Conservation (phyloP, 768 basidiomycete species). For the Tulasnella sp. region DNA sequence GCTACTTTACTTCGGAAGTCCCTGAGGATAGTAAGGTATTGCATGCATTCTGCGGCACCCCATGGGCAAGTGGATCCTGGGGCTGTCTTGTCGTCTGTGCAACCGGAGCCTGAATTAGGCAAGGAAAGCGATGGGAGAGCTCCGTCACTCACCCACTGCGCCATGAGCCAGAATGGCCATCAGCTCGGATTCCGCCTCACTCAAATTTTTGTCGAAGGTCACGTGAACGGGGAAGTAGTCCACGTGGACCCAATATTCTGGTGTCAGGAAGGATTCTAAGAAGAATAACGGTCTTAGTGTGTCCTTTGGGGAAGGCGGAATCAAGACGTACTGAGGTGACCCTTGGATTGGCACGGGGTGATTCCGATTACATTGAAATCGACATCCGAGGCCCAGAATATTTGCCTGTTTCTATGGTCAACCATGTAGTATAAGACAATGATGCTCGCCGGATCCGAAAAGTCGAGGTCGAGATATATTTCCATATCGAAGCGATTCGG, state of each 20-base stretch:
- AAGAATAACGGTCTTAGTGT: background rate
- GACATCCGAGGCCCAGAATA: slow-evolving; percentile 18
- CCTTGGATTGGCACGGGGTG: background rate
- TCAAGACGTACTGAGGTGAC: background rate
- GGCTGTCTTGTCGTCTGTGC: slow-evolving; percentile 13
- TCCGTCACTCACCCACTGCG: slow-evolving; percentile 8
- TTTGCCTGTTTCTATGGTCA: background rate
- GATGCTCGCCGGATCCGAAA: background rate
- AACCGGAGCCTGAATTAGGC: background rate
- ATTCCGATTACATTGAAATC: slow-evolving; percentile 1
- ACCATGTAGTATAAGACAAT: slow-evolving; percentile 4
- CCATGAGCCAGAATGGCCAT: slow-evolving; percentile 13
- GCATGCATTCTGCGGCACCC: background rate
- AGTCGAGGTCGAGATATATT: background rate
- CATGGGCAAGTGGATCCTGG: slow-evolving; percentile 16
- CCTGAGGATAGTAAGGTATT: background rate
- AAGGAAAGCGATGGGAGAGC: background rate
- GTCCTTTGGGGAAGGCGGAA: background rate
- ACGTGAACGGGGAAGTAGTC: slow-evolving; percentile 16
- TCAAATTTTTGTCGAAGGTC: background rate
- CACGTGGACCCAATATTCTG: slow-evolving; percentile 22
- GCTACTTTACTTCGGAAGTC: slow-evolving; percentile 1
- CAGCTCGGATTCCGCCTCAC: slow-evolving; percentile 7
- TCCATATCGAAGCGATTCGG: background rate
- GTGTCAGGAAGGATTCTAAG: slow-evolving; percentile 16